A percentile compares a stretch with the other conserved stretches of the same genome.
Evolutionary conservation across 139 green algal genomes (phyloP).

Genomic region (Limnomonas spitsbergensis): DNA sequence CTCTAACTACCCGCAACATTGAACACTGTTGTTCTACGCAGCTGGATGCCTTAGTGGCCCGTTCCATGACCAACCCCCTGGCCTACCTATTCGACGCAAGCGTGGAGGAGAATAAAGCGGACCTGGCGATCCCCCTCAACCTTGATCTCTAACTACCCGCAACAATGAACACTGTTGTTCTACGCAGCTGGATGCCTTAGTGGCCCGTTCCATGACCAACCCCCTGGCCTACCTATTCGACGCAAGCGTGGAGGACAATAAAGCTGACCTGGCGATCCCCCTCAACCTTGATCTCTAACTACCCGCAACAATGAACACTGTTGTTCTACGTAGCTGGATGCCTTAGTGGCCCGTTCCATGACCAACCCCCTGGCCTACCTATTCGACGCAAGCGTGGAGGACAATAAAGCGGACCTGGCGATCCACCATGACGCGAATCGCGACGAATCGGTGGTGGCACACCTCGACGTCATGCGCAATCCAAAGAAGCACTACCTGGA

Average conservation of each 20-base stretch:
- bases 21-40: no score
- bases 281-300: not conserved
- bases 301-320: no score
- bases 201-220: not conserved
- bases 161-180: no score
- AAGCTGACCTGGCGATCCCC: not conserved
- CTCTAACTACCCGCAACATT: no score
- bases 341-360: not conserved
- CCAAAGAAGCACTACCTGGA: slow-evolving; percentile 1
- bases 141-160: no score
- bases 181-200: not conserved
- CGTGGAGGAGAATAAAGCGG: no score
- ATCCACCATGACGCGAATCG: not conserved
- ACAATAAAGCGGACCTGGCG: not conserved
- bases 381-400: not conserved
- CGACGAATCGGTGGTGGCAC: not conserved
- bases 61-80: no score
- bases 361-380: slow-evolving; percentile 1
- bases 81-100: no score
- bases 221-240: slow-evolving; percentile 10
- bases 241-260: not conserved
- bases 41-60: no score
- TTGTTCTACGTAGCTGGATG: not conserved
- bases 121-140: no score
- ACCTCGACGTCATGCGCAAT: not conserved